These are phyloP conservation scores for Colletotrichum simmondsii DNA, from an alignment of 2,329 filamentous ascomycete genomes.

Conservation along the genomic window DNA sequence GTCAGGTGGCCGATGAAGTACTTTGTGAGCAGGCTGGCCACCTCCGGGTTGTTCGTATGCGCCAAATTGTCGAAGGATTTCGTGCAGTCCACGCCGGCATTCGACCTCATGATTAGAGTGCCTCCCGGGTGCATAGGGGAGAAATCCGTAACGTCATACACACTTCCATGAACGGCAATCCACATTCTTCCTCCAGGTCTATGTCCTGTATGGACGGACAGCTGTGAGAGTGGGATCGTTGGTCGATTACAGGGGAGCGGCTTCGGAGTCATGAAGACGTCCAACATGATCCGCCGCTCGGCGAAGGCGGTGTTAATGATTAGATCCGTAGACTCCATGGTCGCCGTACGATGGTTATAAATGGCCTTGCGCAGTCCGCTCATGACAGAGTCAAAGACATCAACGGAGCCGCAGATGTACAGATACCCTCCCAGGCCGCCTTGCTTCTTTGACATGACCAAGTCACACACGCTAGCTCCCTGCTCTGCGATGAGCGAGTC, in stretches of 20 bases:
- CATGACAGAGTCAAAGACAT: conserved; percentile 65
- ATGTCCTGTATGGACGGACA: conserved; percentile 63
- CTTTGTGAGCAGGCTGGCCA: conserved; percentile 62
- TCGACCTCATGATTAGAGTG: conserved; percentile 63
- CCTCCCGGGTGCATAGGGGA: conserved; percentile 64
- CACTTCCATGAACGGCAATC: conserved; percentile 63
- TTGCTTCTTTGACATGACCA: conserved; percentile 67
- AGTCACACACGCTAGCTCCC: conserved; percentile 60
- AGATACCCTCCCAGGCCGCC: conserved; percentile 52
- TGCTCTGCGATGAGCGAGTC: conserved; percentile 63
- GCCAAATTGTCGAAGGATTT: conserved; percentile 64
- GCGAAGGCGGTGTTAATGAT: conserved; percentile 64
- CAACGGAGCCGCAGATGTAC: conserved; percentile 42
- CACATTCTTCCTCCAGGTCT: conserved; percentile 57
- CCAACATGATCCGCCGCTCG: conserved; percentile 66
- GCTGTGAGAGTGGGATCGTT: conserved; percentile 59
- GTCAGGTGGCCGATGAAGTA: conserved; percentile 64
- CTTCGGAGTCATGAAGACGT: conserved; percentile 67
- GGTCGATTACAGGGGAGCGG: conserved; percentile 61
- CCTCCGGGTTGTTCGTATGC: conserved; percentile 65
- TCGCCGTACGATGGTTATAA: conserved; percentile 62
- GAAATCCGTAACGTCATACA: conserved; percentile 65
- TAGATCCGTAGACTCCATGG: conserved; percentile 60
- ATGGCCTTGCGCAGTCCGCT: conserved; percentile 65
- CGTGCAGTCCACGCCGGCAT: conserved; percentile 63